Evolutionary conservation across 305 asterid species (phyloP).

Genomic region (Solanum aculeatissimum): DNA sequence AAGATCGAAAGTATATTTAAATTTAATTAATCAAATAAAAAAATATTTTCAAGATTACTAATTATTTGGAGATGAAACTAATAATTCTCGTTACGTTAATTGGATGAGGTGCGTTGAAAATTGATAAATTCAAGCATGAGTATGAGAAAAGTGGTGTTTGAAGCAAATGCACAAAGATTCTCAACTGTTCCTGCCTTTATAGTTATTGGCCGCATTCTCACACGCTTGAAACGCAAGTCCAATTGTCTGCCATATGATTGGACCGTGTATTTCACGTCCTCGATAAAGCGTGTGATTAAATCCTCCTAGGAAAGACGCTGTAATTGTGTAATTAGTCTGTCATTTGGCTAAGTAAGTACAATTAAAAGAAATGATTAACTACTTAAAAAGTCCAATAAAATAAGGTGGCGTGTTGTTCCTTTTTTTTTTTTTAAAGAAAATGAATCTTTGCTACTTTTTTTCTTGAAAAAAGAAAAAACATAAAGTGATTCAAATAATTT

Average conservation of each 20-base stretch:
- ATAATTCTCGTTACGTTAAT: too few relatives aligned
- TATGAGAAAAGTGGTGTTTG: neutral
- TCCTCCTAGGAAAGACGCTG: neutral
- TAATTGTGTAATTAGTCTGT: neutral
- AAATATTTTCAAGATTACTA: too few relatives aligned
- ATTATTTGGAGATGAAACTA: too few relatives aligned
- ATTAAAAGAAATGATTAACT: neutral
- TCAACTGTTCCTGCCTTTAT: neutral
- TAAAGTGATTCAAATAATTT: neutral
- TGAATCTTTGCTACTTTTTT: neutral
- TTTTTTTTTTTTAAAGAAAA: neutral
- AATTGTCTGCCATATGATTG: neutral
- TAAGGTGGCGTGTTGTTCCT: neutral
- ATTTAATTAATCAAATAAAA: too few relatives aligned
- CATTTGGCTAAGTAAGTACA: neutral
- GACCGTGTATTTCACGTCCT: neutral
- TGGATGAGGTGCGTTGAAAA: too few relatives aligned
- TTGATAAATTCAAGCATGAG: neutral
- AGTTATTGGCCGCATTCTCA: neutral
- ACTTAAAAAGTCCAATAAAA: neutral
- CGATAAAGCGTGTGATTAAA: neutral
- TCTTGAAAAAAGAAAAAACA: too few relatives aligned
- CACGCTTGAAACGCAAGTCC: neutral
- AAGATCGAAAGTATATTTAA: too few relatives aligned
- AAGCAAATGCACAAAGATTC: neutral